These are phyloP conservation scores for Candida tropicalis DNA, from an alignment of 1,139 yeast species.

Conservation along the genomic window DNA sequence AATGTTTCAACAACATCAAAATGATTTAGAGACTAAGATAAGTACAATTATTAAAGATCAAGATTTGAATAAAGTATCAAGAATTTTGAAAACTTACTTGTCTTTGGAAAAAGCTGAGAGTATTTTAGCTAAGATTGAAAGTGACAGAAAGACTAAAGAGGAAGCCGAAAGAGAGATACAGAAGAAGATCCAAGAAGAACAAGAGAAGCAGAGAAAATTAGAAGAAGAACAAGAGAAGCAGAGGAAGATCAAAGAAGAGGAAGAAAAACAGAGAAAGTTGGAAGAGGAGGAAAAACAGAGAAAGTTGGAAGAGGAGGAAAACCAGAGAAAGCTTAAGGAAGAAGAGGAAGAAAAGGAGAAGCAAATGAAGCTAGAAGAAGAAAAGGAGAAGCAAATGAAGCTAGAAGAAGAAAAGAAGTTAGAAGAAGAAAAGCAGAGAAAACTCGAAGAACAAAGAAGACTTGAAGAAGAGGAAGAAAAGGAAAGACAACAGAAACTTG, in stretches of 20 bases:
- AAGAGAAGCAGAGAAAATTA: background rate
- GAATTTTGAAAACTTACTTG: slow-evolving; percentile 3
- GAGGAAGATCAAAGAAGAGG: background rate
- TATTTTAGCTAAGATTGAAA: background rate
- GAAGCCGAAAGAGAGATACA: background rate
- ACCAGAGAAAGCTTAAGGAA: background rate
- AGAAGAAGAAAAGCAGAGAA: background rate
- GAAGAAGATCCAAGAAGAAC: background rate
- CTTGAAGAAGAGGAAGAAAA: background rate
- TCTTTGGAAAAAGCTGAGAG: background rate
- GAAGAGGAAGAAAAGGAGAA: background rate
- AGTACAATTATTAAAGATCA: slow-evolving; percentile 4
- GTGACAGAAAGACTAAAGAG: background rate
- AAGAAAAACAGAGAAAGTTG: background rate
- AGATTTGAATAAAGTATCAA: slow-evolving; percentile 2
- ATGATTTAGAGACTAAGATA: slow-evolving; percentile 2
- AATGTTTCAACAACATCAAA: slow-evolving; percentile 2
- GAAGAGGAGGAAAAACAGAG: background rate
- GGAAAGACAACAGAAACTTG: too few species aligned
- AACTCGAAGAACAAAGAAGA: background rate
- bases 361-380: background rate
- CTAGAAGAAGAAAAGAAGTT: background rate
- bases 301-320: background rate
- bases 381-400: background rate
- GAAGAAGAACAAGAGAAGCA: background rate